Evolutionary conservation across 2,329 filamentous ascomycete genomes (phyloP), one percentile per base, ranked within the genome.

Genomic region (Alternaria panax): DNA sequence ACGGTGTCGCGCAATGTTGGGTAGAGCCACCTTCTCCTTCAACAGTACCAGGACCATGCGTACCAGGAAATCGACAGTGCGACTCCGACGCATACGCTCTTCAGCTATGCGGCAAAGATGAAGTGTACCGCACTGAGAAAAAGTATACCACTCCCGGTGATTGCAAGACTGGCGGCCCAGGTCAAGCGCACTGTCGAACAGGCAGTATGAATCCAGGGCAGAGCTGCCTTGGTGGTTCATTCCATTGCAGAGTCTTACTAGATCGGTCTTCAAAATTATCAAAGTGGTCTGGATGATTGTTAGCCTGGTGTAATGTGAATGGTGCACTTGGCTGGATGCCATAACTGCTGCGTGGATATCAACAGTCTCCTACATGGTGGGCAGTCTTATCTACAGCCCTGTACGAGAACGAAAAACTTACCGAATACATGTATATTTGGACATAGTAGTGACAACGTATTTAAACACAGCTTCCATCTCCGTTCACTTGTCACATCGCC

Each of bases 91-190:
- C 18, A 27, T 57, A 61, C 27, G 46, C 41, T 14, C 48, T 57
- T 2, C 22, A 48, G 3, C 30, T 48, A 0, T 60, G 57, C 48
- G 54, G 46, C 18, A 32, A 45, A 24, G 40, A 52, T 12, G 24
- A 42, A 7, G 20, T 28, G 14, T 60, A 24, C 34, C 28, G 38
- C 22, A 53, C 30, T 9, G 25, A 57, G 32, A 52, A 48, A 27
- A 60, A 57, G 27, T 60, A 53, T 41, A 25, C 25, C 30, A 43
- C 40, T 5, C 48, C 41, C 12, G 53, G 41, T 14, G 57, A 59
- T 28, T 60, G 57, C 52, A 55, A 42, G 16, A 52, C 43, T 6
- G 46, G 57, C 14, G 7, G 25, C 18, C 46, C 20, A 32, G 53
- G 52, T 1, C 24, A 36, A n/a, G 46, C 57, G 24, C 53, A 52